These are phyloP conservation scores for Mucor piriformis DNA, from an alignment of 371 early-diverging fungal species.

Conservation along the genomic window DNA sequence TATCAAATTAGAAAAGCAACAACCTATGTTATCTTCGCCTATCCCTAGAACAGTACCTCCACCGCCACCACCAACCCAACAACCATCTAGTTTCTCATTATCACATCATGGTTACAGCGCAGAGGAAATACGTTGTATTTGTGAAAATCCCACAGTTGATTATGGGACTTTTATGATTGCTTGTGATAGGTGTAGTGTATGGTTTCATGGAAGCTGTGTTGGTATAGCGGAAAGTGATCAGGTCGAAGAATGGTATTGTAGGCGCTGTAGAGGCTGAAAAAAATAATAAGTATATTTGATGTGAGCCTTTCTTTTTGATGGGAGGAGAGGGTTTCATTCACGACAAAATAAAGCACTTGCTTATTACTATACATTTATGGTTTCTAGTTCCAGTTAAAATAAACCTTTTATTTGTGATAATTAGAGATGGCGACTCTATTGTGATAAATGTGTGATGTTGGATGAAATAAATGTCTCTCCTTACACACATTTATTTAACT, in stretches of 20 bases:
- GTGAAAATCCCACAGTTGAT: constrained; percentile 66
- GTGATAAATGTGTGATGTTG: too few relatives aligned
- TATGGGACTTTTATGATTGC: constrained; percentile 82
- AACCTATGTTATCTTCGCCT: neutral
- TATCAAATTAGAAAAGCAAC: constrained; percentile 13
- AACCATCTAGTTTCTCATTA: neutral
- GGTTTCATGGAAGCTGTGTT: constrained; percentile 82
- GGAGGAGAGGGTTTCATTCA: too few relatives aligned
- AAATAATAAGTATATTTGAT: too few relatives aligned
- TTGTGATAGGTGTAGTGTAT: constrained; percentile 72
- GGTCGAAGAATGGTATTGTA: constrained; percentile 51
- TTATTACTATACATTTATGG: too few relatives aligned
- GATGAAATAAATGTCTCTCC: too few relatives aligned
- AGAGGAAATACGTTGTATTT: constrained; percentile 71
- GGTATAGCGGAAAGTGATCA: constrained; percentile 57
- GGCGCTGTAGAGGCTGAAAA: constrained; percentile 21
- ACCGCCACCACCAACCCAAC: neutral
- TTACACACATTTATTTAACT: too few relatives aligned
- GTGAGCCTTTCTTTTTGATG: too few relatives aligned
- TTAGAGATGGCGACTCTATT: too few relatives aligned
- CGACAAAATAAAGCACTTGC: too few relatives aligned
- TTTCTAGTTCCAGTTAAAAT: too few relatives aligned
- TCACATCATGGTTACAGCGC: neutral
- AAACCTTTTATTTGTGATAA: too few relatives aligned
- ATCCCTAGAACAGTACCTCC: neutral